These are phyloP conservation scores for Boletellus sp. DNA, from an alignment of 768 basidiomycete genomes.

Conservation along the genomic window DNA sequence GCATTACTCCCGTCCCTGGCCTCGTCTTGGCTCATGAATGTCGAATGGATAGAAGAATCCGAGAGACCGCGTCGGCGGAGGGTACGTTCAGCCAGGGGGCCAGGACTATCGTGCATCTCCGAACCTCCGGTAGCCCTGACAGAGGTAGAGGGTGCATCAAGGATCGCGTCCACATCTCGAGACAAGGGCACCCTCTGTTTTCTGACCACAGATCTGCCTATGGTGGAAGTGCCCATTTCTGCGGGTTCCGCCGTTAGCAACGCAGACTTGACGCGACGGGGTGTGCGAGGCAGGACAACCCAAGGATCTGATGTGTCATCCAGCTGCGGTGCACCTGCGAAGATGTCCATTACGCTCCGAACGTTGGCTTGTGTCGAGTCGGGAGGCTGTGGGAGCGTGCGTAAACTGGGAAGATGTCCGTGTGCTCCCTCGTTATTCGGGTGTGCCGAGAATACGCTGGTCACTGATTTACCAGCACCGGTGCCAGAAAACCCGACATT, in stretches of 20 bases:
- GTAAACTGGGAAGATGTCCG: slow-evolving; percentile 8
- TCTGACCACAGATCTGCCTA: slow-evolving; percentile 15
- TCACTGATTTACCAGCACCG: slow-evolving; percentile 55
- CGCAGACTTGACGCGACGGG: slow-evolving; percentile 29
- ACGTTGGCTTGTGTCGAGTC: slow-evolving; percentile 17
- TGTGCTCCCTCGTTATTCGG: slow-evolving; percentile 17
- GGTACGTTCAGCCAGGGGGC: slow-evolving; percentile 61
- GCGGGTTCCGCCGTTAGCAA: slow-evolving; percentile 20
- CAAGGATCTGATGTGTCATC: slow-evolving; percentile 57
- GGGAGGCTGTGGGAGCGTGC: slow-evolving; percentile 12
- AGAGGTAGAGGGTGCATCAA: slow-evolving; percentile 46
- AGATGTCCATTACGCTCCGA: slow-evolving; percentile 73
- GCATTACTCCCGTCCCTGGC: slow-evolving; percentile 12
- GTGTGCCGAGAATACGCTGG: slow-evolving; percentile 38
- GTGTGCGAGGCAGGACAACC: slow-evolving; percentile 57
- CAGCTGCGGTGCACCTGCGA: slow-evolving; percentile 76
- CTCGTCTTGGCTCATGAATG: slow-evolving; percentile 61
- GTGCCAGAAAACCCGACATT: slow-evolving; percentile 92
- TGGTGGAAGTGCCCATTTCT: slow-evolving; percentile 8
- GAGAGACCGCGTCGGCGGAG: slow-evolving; percentile 78
- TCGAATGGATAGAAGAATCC: slow-evolving; percentile 89
- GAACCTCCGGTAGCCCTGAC: slow-evolving; percentile 28
- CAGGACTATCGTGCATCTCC: slow-evolving; percentile 42
- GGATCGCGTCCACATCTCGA: slow-evolving; percentile 72
- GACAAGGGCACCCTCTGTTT: slow-evolving; percentile 40